A percentile compares a stretch with the other conserved stretches of the same genome.
phyloP scores from a whole-genome alignment of 257 asterid species.

The Rubia yunnanensis region DNA sequence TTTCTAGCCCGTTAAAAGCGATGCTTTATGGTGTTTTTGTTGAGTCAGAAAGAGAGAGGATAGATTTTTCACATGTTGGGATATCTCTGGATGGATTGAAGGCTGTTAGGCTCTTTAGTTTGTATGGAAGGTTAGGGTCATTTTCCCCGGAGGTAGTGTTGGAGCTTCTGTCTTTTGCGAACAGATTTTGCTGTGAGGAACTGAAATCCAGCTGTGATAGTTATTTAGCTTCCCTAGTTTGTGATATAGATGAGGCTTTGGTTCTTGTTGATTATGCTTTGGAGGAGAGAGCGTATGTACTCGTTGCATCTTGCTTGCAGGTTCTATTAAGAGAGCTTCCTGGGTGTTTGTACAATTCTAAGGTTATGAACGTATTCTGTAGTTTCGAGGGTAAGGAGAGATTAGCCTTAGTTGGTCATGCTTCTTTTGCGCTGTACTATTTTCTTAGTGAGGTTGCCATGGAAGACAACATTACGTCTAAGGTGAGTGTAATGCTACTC shows the following conservation, averaged over 20 bases:
- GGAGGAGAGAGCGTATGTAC: conserved; percentile 39
- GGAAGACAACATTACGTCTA: conserved; percentile 36
- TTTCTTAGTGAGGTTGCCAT: conserved; percentile 41
- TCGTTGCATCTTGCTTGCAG: conserved; percentile 43
- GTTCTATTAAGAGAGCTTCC: conserved; percentile 42
- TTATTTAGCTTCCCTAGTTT: conserved; percentile 33
- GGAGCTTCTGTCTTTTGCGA: conserved; percentile 40
- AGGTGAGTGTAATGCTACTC: conserved; percentile 28
- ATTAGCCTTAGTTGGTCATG: conserved; percentile 28
- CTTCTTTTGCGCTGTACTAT: conserved; percentile 39
- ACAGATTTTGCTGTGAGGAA: conserved; percentile 43
- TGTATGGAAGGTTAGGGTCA: conserved; percentile 23
- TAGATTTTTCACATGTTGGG: conserved; percentile 38
- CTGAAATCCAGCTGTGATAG: conserved; percentile 38
- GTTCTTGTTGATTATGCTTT: conserved; percentile 39
- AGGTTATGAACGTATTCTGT: conserved; percentile 32
- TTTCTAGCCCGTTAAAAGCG: conserved; percentile 33
- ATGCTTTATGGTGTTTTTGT: conserved; percentile 38
- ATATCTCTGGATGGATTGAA: conserved; percentile 35
- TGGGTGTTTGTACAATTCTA: conserved; percentile 28
- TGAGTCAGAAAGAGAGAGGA: conserved; percentile 28
- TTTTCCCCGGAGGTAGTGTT: conserved; percentile 26
- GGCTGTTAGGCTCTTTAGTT: conserved; percentile 31
- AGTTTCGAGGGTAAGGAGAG: conserved; percentile 36
- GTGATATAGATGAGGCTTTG: conserved; percentile 36